Evolutionary conservation across 1,284 basidiomycete genomes (phyloP).

Genomic region (Veloboletus limbatus): DNA sequence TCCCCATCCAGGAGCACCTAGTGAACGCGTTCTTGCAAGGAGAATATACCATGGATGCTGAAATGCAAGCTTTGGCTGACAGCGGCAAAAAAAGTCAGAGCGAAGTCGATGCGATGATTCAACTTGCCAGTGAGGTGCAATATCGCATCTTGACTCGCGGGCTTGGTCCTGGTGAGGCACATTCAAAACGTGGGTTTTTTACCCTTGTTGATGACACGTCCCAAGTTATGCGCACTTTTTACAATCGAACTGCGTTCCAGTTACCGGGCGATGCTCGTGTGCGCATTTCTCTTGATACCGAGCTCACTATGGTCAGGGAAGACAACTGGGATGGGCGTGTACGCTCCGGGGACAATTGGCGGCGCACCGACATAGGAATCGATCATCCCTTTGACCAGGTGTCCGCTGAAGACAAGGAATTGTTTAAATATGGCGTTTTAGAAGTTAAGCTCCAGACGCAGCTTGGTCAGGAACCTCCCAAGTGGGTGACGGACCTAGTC

Average conservation of each 20-base stretch:
- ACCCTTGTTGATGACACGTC: constrained; percentile 4
- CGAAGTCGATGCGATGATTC: constrained; percentile 94
- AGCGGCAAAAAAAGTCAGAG: constrained; percentile 94
- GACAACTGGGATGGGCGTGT: constrained; percentile 92
- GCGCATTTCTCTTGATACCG: constrained; percentile 97
- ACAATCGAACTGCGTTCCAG: constrained; percentile 98
- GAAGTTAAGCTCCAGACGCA: constrained; percentile 99
- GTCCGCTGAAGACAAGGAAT: constrained; percentile 78
- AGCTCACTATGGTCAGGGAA: constrained; percentile 91
- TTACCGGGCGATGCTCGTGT: constrained; percentile 97
- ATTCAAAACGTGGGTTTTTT: not conserved
- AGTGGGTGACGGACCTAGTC: constrained; percentile 96
- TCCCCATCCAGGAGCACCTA: constrained; percentile 94
- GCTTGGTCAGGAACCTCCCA: constrained; percentile 91
- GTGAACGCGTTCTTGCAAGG: constrained; percentile 92
- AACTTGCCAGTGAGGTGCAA: constrained; percentile 95
- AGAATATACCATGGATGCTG: constrained; percentile 91
- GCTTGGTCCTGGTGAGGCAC: constrained; percentile 70
- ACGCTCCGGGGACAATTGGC: constrained; percentile 88
- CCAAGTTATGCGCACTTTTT: constrained; percentile 95
- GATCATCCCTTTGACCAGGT: constrained; percentile 88
- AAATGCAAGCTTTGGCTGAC: constrained; percentile 85
- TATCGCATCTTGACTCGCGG: constrained; percentile 87
- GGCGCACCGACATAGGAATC: constrained; percentile 91
- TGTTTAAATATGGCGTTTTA: constrained; percentile 92